Percentiles rank a stretch among this genome's conserved stretches.
phyloP scores from a whole-genome alignment of 768 basidiomycete genomes.

The Termitomyces sp. region DNA sequence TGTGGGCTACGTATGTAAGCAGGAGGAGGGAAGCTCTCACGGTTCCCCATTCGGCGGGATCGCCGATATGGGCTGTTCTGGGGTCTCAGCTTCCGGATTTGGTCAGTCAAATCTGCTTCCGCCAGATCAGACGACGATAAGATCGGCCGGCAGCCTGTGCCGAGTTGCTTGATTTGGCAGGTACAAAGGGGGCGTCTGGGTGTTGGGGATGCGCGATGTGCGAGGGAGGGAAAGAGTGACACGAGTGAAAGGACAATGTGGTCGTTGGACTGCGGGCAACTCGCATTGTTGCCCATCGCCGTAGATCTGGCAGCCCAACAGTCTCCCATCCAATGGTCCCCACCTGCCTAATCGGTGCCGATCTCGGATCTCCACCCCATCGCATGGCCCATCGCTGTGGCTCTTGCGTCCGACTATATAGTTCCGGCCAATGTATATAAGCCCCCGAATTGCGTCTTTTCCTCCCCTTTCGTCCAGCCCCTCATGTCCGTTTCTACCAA shows the following conservation, averaged over 20 bases:
- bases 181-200: conserved; percentile 21
- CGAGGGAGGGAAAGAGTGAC: background rate
- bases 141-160: conserved; percentile 13
- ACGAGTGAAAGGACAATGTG: background rate
- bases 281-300: background rate
- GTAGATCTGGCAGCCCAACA: conserved; percentile 20
- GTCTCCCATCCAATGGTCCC: conserved; percentile 45
- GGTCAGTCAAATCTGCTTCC: conserved; percentile 17
- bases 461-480: conserved; percentile 12
- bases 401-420: conserved; percentile 19
- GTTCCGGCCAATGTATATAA: conserved; percentile 29
- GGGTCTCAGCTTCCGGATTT: conserved; percentile 19
- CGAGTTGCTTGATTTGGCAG: conserved; percentile 19
- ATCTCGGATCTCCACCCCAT: conserved; percentile 45
- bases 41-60: conserved; percentile 10
- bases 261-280: background rate
- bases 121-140: conserved; percentile 11
- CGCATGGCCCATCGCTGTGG: conserved; percentile 16
- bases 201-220: background rate
- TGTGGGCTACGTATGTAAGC: background rate
- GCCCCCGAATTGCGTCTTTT: conserved; percentile 15
- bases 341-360: conserved; percentile 38
- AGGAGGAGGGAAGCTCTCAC: conserved; percentile 2
- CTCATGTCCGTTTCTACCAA: conserved; percentile 21
- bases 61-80: conserved; percentile 5